Evolutionary conservation across 1,284 basidiomycete species (phyloP).

Genomic region (Neolentinus lepideus): DNA sequence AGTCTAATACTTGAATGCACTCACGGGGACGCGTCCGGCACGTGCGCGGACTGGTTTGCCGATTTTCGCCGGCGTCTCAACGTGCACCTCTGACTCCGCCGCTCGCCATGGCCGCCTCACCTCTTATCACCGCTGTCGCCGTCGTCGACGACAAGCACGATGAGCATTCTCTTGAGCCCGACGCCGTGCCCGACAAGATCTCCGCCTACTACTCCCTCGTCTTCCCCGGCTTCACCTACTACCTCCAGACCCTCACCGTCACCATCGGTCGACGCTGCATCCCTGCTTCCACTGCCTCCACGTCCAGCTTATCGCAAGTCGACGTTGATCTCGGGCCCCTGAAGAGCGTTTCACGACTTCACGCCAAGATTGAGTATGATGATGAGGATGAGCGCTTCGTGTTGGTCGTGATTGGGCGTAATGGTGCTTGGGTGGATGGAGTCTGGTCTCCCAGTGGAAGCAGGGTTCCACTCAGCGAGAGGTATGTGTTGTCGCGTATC

Average conservation of each 20-base stretch:
- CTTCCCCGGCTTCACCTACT: constrained; percentile 78
- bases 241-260: constrained; percentile 56
- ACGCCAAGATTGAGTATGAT: constrained; percentile 93
- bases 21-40: not conserved
- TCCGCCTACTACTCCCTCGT: constrained; percentile 91
- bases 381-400: constrained; percentile 84
- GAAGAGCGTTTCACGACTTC: constrained; percentile 94
- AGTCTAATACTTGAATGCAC: not conserved
- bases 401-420: constrained; percentile 87
- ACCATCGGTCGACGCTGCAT: constrained; percentile 48
- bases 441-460: constrained; percentile 89
- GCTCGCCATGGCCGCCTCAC: constrained; percentile 21
- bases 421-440: constrained; percentile 97
- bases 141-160: constrained; percentile 26
- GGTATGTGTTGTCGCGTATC: constrained; percentile 40
- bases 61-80: not conserved
- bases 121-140: constrained; percentile 24
- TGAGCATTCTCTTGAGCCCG: constrained; percentile 11
- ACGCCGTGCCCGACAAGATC: constrained; percentile 60
- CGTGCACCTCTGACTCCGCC: constrained; percentile 6
- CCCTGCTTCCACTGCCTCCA: constrained; percentile 28
- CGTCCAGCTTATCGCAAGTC: constrained; percentile 45
- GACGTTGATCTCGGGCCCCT: constrained; percentile 97
- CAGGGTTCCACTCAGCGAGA: constrained; percentile 73
- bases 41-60: not conserved